phyloP scores from a whole-genome alignment of 768 basidiomycete species.

The Suillus tomentosus region DNA sequence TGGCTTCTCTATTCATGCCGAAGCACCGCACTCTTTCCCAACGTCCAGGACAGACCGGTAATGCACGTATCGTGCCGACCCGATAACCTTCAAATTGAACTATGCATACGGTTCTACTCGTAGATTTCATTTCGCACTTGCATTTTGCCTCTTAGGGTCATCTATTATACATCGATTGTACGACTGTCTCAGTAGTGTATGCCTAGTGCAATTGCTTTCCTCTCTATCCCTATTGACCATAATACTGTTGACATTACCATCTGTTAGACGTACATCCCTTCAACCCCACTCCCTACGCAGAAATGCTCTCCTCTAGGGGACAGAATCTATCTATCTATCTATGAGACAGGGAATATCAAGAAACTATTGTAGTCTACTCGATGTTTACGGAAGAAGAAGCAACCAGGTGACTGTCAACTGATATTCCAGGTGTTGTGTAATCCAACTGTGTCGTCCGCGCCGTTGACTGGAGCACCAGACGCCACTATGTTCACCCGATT shows the following conservation, averaged over 20 bases:
- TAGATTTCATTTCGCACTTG: neutral
- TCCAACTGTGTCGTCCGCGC: constrained; percentile 76
- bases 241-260: neutral
- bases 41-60: constrained; percentile 39
- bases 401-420: constrained; percentile 23
- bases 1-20: constrained; percentile 67
- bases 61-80: constrained; percentile 23
- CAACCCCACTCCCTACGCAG: neutral
- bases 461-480: constrained; percentile 52
- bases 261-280: neutral
- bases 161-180: neutral
- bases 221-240: neutral
- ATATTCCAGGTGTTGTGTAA: constrained; percentile 71
- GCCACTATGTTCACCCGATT: constrained; percentile 27
- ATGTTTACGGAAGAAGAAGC: no score
- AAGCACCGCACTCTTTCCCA: constrained; percentile 70
- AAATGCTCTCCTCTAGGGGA: neutral
- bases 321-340: neutral
- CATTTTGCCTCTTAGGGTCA: no score
- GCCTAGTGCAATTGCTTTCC: neutral
- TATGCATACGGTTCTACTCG: neutral
- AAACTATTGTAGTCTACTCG: neutral
- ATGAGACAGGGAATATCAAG: neutral
- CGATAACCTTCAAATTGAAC: constrained; percentile 15
- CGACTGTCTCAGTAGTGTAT: neutral